A percentile compares a stretch with the other conserved stretches of the same genome.
These are phyloP conservation scores for Chalciporus piperatus DNA, from an alignment of 768 basidiomycete species.

Conservation along the genomic window DNA sequence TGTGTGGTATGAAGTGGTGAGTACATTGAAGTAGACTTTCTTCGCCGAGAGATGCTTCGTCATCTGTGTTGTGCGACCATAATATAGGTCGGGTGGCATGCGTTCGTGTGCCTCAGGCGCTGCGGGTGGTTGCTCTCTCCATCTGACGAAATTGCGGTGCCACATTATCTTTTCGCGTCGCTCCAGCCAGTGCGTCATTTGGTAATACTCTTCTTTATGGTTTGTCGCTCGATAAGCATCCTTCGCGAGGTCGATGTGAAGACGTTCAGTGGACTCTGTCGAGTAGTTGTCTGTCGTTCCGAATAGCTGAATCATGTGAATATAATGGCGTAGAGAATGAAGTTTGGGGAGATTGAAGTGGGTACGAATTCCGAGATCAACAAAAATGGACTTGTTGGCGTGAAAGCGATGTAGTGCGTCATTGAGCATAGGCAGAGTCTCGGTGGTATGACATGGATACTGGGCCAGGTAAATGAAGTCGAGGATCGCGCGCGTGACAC, in stretches of 20 bases:
- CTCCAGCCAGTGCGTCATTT: slow-evolving; percentile 28
- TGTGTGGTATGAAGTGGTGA: slow-evolving; percentile 17
- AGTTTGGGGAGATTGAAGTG: slow-evolving; percentile 28
- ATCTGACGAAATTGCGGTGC: slow-evolving; percentile 23
- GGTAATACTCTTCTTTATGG: no score
- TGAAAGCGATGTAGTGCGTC: slow-evolving; percentile 34
- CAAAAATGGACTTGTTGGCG: slow-evolving; percentile 33
- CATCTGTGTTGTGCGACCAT: slow-evolving; percentile 13
- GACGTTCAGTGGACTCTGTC: no score
- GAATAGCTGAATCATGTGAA: no score
- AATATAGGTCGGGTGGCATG: slow-evolving; percentile 6
- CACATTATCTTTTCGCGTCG: slow-evolving; percentile 30
- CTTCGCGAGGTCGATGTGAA: no score
- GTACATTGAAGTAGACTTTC: slow-evolving; percentile 19
- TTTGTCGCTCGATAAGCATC: no score
- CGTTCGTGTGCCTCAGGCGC: neutral
- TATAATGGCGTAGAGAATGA: no score
- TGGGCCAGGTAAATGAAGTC: slow-evolving; percentile 41
- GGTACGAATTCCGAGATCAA: slow-evolving; percentile 34
- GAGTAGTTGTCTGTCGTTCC: no score
- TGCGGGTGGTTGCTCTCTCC: slow-evolving; percentile 12
- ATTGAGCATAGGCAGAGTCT: slow-evolving; percentile 28
- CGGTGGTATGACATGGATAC: slow-evolving; percentile 30
- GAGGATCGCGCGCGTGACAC: slow-evolving; percentile 25
- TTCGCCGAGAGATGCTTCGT: slow-evolving; percentile 25